These are phyloP conservation scores for Selaginella moellendorffii DNA, from an alignment of 75 land plant genomes.

Conservation along the genomic window DNA sequence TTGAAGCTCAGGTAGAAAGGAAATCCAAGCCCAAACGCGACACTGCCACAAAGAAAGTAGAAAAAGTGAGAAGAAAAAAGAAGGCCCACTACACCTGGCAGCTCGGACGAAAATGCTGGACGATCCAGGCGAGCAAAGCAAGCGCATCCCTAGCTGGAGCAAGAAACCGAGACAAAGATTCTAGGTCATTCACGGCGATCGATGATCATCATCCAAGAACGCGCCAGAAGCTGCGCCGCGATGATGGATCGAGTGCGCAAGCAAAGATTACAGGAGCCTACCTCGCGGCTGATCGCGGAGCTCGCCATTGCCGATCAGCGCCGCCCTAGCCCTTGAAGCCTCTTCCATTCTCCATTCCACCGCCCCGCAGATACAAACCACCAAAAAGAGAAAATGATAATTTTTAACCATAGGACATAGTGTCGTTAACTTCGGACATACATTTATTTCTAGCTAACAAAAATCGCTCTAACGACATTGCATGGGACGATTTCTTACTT, in stretches of 20 bases:
- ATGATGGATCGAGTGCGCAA: background rate
- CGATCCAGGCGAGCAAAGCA: background rate
- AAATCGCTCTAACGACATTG: no score
- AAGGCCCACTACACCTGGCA: background rate
- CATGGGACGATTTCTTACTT: no score
- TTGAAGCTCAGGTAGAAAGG: constrained; percentile 75
- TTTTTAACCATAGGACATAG: no score
- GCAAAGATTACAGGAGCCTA: background rate
- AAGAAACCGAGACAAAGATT: background rate
- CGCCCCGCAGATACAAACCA: no score
- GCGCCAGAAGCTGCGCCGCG: no score
- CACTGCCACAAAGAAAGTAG: constrained; percentile 17
- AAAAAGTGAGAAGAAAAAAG: background rate
- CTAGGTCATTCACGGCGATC: background rate
- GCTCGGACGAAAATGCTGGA: background rate
- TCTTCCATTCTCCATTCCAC: no score
- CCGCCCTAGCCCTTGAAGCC: no score
- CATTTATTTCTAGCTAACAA: no score
- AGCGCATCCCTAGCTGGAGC: background rate
- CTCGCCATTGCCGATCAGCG: background rate
- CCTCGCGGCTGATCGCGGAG: background rate
- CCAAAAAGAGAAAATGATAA: no score
- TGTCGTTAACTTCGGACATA: no score
- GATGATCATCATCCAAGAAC: background rate
- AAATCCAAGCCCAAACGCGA: constrained; percentile 50